Percentiles rank a stretch among this genome's conserved stretches.
phyloP scores from a whole-genome alignment of 2,329 filamentous ascomycete genomes.

The Chaetomiaceae sp. region DNA sequence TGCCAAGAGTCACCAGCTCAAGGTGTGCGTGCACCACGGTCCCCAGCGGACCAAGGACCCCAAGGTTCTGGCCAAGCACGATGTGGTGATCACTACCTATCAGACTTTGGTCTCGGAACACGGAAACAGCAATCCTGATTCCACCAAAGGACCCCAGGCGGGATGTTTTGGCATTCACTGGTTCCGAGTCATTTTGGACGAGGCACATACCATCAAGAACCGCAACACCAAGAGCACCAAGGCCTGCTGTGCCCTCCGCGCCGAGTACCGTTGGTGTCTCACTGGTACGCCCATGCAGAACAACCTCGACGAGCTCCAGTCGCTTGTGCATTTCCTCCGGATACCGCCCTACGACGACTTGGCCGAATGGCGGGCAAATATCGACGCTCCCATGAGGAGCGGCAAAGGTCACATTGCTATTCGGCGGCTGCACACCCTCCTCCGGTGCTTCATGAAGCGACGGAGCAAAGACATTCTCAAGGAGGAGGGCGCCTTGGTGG shows the following conservation, averaged over 20 bases:
- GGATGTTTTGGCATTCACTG: constrained; percentile 89
- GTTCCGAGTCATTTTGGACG: constrained; percentile 93
- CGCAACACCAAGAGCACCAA: constrained; percentile 93
- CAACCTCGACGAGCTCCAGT: constrained; percentile 93
- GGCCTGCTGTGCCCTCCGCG: constrained; percentile 76
- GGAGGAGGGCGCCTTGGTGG: constrained; percentile 72
- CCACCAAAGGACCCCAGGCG: constrained; percentile 60
- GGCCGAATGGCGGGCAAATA: constrained; percentile 82
- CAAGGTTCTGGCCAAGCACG: constrained; percentile 72
- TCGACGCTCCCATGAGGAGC: constrained; percentile 82
- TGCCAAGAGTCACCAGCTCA: constrained; percentile 59
- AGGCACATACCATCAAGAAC: constrained; percentile 98
- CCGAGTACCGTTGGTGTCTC: constrained; percentile 91
- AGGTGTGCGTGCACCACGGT: constrained; percentile 87
- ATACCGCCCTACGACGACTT: constrained; percentile 89
- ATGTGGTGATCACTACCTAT: constrained; percentile 96
- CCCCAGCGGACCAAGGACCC: constrained; percentile 73
- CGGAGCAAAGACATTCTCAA: constrained; percentile 96
- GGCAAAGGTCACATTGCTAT: constrained; percentile 87
- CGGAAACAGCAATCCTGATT: constrained; percentile 43
- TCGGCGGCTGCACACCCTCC: constrained; percentile 71
- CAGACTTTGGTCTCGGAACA: constrained; percentile 92
- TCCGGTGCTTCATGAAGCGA: constrained; percentile 97
- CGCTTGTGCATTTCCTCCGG: constrained; percentile 82
- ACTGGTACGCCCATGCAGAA: constrained; percentile 98